Evolutionary conservation across 768 basidiomycete species (phyloP), one percentile per base, ranked within the genome.

Genomic region (Leccinum disarticulatum): DNA sequence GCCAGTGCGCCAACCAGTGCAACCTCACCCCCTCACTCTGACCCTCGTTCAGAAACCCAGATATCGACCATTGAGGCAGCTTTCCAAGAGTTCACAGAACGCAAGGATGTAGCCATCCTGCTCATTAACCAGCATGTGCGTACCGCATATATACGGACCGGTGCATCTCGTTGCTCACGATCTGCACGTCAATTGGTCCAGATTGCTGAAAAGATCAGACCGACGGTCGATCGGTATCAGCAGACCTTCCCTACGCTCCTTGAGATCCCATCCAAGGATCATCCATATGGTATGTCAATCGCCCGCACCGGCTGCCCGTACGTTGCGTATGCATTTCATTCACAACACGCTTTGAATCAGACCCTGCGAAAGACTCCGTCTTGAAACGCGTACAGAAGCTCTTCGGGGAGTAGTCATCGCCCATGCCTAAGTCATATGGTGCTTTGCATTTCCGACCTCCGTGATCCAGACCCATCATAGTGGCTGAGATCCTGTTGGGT

Each of bases 231-330:
- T 76, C 87, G 87, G 68, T 99, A 99, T 74, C 87, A 93, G 64
- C 91, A 95, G 74, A 87, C 96, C 0, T 99, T 99, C 79, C 97
- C 97, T 22, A 94, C 97, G 0, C 77, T 99, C 43, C 85, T 99
- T 15, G 97, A 99, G 76, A 98, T 99, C 62, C 97, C 97, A 27
- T 95, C 93, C 57, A 98, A 98, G 74, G 96, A 98, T 70, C 95
- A 97, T 75, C 96, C 96, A 36, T 98, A 98, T 68, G 95, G 96
- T 96, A 56, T 59, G 84, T 76, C 35, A 27, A n/a, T 52, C 54
- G 31, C 58, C 43, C 36, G 28, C 31, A 46, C 41, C 10, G 50
- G 50, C 33, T 51, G 47, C 52, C 38, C 56, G 49, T 54, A 41
- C 43, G 28, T 52, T 36, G 47, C 53, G 36, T 60, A 49, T 52